Conservation (phyloP, 139 green algal species). For the Zygnema cylindricum region DNA sequence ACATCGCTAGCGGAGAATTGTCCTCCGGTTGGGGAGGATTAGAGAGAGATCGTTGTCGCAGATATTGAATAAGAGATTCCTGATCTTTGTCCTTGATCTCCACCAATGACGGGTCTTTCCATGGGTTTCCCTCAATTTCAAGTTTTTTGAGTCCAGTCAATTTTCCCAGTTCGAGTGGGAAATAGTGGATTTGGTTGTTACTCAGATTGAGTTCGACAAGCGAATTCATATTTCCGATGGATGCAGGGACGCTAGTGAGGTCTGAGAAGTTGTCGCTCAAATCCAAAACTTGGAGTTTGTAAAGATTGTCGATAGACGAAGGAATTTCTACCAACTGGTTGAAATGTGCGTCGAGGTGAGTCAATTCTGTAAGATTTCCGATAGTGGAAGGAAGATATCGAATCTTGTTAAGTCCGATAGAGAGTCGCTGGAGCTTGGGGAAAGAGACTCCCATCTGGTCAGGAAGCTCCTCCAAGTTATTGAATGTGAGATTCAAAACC, state of each 20-base stretch:
- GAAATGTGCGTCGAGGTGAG: slow-evolving; percentile 33
- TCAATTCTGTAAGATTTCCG: neutral
- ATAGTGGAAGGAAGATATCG: slow-evolving; percentile 28
- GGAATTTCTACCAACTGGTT: slow-evolving; percentile 11
- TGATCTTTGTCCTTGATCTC: slow-evolving; percentile 15
- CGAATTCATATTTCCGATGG: neutral
- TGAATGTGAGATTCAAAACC: slow-evolving; percentile 36
- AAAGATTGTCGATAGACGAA: neutral
- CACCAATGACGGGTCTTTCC: slow-evolving; percentile 29
- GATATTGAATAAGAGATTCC: slow-evolving; percentile 10
- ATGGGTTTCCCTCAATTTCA: slow-evolving; percentile 41
- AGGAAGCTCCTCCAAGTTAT: slow-evolving; percentile 31
- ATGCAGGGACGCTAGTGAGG: slow-evolving; percentile 5
- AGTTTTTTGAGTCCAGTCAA: slow-evolving; percentile 21
- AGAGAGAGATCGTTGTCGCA: neutral
- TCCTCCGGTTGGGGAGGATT: neutral
- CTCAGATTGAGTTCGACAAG: slow-evolving; percentile 28
- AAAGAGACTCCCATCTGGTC: neutral
- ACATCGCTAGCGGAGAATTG: neutral
- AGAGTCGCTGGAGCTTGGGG: slow-evolving; percentile 14
- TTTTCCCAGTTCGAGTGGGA: slow-evolving; percentile 17
- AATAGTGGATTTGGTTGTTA: slow-evolving; percentile 35
- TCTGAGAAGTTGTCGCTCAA: slow-evolving; percentile 51
- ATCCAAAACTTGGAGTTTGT: slow-evolving; percentile 16
- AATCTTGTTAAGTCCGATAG: slow-evolving; percentile 36